Percentiles rank a stretch among this genome's conserved stretches.
Evolutionary conservation across 345 rosid species (phyloP).

Genomic region (Durio zibethinus): DNA sequence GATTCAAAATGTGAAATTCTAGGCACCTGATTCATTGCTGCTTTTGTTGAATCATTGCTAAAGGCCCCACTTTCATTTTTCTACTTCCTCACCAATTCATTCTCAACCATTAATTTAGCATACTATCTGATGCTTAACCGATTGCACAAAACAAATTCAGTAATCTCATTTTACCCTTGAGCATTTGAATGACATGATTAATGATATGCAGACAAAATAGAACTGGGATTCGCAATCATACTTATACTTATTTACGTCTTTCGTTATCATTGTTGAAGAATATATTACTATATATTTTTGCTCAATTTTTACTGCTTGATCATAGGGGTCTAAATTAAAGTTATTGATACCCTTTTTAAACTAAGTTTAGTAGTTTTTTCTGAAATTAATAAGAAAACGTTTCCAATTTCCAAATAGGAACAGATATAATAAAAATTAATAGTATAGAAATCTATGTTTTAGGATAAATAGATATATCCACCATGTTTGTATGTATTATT

Average conservation of each 20-base stretch:
- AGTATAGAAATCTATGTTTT: too few species aligned
- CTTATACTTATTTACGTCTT: neutral
- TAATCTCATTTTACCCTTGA: neutral
- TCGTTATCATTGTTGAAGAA: neutral
- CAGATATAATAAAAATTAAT: too few species aligned
- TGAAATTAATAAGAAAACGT: neutral
- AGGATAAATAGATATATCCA: too few species aligned
- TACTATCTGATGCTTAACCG: neutral
- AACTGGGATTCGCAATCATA: neutral
- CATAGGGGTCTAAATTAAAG: too few species aligned
- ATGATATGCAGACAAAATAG: neutral
- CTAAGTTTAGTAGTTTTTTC: too few species aligned
- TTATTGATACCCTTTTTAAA: too few species aligned
- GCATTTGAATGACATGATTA: neutral
- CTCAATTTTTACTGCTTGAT: neutral
- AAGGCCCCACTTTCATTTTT: constrained; percentile 13
- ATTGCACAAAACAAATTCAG: neutral
- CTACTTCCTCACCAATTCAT: neutral
- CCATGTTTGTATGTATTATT: too few species aligned
- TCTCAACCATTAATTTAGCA: neutral
- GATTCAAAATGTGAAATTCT: constrained; percentile 17
- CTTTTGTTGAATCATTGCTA: constrained; percentile 20
- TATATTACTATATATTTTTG: neutral
- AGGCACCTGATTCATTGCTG: constrained; percentile 13
- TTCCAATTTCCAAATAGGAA: neutral